Conservation (phyloP, 78 protist genomes). For the Monosiga brevicollis region DNA sequence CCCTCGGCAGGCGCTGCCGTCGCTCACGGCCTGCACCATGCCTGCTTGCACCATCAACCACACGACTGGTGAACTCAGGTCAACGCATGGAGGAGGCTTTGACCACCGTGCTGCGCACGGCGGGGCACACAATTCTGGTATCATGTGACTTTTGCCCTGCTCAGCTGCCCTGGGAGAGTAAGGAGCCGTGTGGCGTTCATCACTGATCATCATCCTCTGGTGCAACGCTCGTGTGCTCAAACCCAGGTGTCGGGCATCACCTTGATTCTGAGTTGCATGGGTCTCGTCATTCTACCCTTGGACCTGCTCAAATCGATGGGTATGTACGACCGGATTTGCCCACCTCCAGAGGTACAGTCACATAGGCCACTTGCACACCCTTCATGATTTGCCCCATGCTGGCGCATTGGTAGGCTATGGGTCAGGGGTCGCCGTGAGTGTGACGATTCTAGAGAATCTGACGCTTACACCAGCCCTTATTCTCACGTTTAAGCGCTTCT, state of each 20-base stretch:
- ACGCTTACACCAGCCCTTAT: conserved; percentile 26
- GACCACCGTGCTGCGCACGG: neutral
- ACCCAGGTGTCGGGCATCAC: conserved; percentile 1
- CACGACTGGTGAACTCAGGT: neutral
- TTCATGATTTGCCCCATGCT: neutral
- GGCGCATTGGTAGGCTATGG: neutral
- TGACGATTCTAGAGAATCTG: conserved; percentile 2
- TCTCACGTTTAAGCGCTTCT: neutral
- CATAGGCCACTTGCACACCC: too few relatives aligned
- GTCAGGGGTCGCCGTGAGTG: neutral
- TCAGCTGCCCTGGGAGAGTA: too few relatives aligned
- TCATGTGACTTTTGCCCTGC: too few relatives aligned
- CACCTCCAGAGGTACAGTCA: neutral
- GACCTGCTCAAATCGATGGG: conserved; percentile 12
- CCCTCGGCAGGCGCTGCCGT: too few relatives aligned
- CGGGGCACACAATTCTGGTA: conserved; percentile 4
- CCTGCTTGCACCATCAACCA: neutral
- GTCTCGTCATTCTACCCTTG: neutral
- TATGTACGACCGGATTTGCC: neutral
- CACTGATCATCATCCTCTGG: too few relatives aligned
- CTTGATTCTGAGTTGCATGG: neutral
- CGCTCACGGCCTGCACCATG: too few relatives aligned
- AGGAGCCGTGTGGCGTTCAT: too few relatives aligned
- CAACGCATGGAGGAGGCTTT: neutral
- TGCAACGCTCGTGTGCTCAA: too few relatives aligned